phyloP scores from a whole-genome alignment of 257 asterid genomes.

The Agastache rugosa region DNA sequence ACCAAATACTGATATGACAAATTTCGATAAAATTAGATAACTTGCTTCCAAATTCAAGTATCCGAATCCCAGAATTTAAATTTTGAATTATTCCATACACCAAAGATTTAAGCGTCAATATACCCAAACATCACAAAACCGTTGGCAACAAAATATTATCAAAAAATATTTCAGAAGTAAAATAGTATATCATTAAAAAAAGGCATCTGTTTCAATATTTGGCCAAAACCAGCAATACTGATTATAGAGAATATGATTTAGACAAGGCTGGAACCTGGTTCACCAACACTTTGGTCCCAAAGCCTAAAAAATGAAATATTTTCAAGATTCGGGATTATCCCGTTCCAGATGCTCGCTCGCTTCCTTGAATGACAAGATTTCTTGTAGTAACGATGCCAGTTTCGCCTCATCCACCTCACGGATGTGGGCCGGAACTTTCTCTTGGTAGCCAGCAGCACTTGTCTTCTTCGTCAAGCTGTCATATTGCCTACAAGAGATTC shows the following conservation, averaged over 20 bases:
- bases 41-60: no score
- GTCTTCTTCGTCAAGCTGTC: conserved; percentile 59
- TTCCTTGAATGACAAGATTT: conserved; percentile 60
- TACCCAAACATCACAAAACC: neutral
- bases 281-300: conserved; percentile 11
- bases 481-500: conserved; percentile 64
- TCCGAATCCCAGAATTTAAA: no score
- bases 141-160: neutral
- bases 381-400: conserved; percentile 59
- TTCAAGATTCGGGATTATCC: conserved; percentile 40
- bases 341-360: conserved; percentile 62
- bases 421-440: conserved; percentile 66
- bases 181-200: neutral
- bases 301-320: neutral
- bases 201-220: neutral
- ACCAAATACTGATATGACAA: no score
- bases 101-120: neutral
- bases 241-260: neutral
- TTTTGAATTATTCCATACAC: no score
- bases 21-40: no score
- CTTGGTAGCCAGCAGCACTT: conserved; percentile 70
- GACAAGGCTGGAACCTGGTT: conserved; percentile 18
- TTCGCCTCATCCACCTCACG: conserved; percentile 65
- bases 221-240: neutral
- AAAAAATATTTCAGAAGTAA: neutral